phyloP scores from a whole-genome alignment of 306 rosid genomes.

The Fragaria nilgerrensis region DNA sequence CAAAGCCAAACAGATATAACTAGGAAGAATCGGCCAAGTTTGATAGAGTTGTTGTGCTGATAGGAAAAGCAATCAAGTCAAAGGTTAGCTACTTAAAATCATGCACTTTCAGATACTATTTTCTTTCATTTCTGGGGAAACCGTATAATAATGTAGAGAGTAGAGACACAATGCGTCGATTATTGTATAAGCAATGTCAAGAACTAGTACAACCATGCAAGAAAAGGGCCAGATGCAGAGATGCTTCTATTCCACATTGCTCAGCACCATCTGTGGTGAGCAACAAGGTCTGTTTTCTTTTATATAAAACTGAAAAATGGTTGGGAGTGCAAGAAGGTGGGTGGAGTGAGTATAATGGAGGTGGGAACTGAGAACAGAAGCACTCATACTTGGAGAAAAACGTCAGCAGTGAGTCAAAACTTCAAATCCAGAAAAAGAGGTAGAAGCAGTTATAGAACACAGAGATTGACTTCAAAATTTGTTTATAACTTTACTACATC shows the following conservation, averaged over 20 bases:
- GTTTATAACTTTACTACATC: not conserved
- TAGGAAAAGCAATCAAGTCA: not conserved
- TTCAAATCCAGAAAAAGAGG: not conserved
- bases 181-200: not conserved
- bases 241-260: not conserved
- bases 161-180: not conserved
- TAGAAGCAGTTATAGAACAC: not conserved
- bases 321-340: not conserved
- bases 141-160: not conserved
- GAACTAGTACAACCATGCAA: not conserved
- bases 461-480: not conserved
- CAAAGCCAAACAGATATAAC: not conserved
- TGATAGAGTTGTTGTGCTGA: not conserved
- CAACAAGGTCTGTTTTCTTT: not conserved
- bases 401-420: not conserved
- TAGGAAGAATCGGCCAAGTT: not conserved
- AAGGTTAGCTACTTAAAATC: not conserved
- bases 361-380: not conserved
- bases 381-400: not conserved
- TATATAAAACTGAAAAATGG: not conserved
- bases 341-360: slow-evolving; percentile 4
- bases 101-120: not conserved
- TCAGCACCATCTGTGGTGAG: not conserved
- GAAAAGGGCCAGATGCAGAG: not conserved
- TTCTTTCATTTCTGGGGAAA: not conserved